Evolutionary conservation across 176 grass and related monocot genomes (phyloP).

Genomic region (Oryza glaberrima): DNA sequence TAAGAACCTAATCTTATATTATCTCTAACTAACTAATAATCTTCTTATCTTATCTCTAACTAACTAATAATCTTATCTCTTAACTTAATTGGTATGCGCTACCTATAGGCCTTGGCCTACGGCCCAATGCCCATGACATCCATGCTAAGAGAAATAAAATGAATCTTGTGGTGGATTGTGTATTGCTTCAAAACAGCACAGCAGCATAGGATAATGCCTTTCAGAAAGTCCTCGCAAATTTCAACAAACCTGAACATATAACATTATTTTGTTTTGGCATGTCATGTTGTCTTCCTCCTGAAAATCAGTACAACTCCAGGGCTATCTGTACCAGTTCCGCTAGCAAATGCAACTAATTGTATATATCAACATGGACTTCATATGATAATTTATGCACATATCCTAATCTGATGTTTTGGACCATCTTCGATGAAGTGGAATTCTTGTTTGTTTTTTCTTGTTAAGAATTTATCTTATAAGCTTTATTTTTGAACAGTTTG

Average conservation of each 20-base stretch:
- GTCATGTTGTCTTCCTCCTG: neutral
- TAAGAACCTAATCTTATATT: too few relatives aligned
- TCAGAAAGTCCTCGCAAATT: neutral
- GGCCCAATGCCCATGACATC: neutral
- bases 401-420: neutral
- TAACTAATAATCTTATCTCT: too few relatives aligned
- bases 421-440: neutral
- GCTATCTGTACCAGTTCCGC: constrained; percentile 2
- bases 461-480: constrained; percentile 12
- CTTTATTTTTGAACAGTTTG: constrained; percentile 60
- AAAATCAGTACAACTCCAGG: neutral
- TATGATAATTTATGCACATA: neutral
- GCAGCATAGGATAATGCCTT: neutral
- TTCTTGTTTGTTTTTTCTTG: neutral
- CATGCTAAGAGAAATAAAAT: neutral
- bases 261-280: constrained; percentile 20
- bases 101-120: too few relatives aligned
- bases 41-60: too few relatives aligned
- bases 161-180: neutral
- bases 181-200: neutral
- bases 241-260: neutral
- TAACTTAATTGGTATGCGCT: too few relatives aligned
- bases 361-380: neutral
- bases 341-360: constrained; percentile 3
- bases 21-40: too few relatives aligned